Percentiles rank a stretch among this genome's conserved stretches.
Evolutionary conservation across 2,329 filamentous ascomycete species (phyloP).

Genomic region (Pestalotiopsis sp.): DNA sequence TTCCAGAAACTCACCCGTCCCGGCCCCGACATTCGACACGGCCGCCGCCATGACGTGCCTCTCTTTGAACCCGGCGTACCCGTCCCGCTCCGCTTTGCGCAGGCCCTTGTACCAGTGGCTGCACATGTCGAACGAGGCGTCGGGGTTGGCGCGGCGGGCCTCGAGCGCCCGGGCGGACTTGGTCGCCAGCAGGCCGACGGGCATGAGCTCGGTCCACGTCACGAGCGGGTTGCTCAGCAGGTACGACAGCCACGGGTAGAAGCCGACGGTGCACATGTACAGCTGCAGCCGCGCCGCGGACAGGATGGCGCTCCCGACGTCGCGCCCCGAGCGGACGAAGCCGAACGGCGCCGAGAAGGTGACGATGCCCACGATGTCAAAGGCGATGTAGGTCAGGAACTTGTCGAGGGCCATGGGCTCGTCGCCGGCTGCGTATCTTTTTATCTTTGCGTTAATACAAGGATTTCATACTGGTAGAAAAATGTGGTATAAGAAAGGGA

Average conservation of each 20-base stretch:
- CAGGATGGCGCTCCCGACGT: slow-evolving; percentile 32
- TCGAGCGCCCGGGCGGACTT: neutral
- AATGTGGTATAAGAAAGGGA: too few species aligned
- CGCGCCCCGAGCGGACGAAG: slow-evolving; percentile 30
- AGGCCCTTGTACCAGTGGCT: neutral
- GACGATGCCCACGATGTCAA: slow-evolving; percentile 35
- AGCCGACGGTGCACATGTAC: slow-evolving; percentile 26
- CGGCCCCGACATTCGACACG: slow-evolving; percentile 14
- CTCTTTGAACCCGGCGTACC: neutral
- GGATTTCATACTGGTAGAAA: neutral
- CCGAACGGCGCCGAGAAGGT: slow-evolving; percentile 33
- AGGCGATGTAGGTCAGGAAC: slow-evolving; percentile 30
- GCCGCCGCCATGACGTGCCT: slow-evolving; percentile 12
- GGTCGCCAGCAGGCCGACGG: slow-evolving; percentile 29
- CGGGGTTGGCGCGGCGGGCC: neutral
- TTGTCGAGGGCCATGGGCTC: slow-evolving; percentile 24
- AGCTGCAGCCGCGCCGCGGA: slow-evolving; percentile 20
- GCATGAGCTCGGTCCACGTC: slow-evolving; percentile 28
- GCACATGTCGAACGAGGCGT: neutral
- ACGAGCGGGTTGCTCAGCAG: slow-evolving; percentile 31
- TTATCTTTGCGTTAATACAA: too few species aligned
- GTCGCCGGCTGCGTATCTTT: neutral
- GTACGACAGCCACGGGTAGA: slow-evolving; percentile 25
- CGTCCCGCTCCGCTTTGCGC: neutral
- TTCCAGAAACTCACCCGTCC: neutral